Percentiles rank a stretch among this genome's conserved stretches.
Conservation (phyloP, 164 flowering plant genomes). For the Amborella trichopoda region DNA sequence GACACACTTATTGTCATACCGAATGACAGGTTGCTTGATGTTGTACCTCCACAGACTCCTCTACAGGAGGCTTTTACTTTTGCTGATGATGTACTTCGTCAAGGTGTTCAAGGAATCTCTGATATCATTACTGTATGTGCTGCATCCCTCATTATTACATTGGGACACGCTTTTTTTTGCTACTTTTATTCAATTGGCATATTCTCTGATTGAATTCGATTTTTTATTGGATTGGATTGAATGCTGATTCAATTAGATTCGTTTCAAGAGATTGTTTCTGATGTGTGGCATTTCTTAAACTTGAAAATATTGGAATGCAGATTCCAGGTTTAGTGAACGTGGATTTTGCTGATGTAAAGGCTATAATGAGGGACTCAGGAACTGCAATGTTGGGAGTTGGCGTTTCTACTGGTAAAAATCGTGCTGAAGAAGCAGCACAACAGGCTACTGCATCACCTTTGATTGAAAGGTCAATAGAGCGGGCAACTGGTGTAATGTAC, state of each 20-base stretch:
- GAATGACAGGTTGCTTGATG: slow-evolving; percentile 18
- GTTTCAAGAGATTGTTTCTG: too few relatives aligned
- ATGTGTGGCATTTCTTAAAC: too few relatives aligned
- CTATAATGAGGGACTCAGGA: slow-evolving; percentile 40
- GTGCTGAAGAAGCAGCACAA: slow-evolving; percentile 13
- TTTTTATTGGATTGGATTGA: too few relatives aligned
- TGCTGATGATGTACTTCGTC: slow-evolving; percentile 18
- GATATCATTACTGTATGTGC: slow-evolving; percentile 14
- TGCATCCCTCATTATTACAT: neutral
- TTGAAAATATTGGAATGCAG: slow-evolving; percentile 9
- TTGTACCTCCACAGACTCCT: slow-evolving; percentile 16
- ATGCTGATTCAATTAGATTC: too few relatives aligned
- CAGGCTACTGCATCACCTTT: slow-evolving; percentile 13
- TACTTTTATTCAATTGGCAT: too few relatives aligned
- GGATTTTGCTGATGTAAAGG: slow-evolving; percentile 43
- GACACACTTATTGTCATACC: slow-evolving; percentile 21
- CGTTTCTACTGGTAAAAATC: slow-evolving; percentile 16
- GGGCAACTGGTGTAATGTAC: slow-evolving; percentile 13
- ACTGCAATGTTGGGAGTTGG: slow-evolving; percentile 39
- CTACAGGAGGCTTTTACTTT: slow-evolving; percentile 20
- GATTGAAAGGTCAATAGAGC: slow-evolving; percentile 12
- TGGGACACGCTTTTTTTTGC: too few relatives aligned
- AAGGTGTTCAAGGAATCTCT: slow-evolving; percentile 23
- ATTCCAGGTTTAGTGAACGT: slow-evolving; percentile 39
- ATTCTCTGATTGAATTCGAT: too few relatives aligned